Evolutionary conservation across 2,329 filamentous ascomycete genomes (phyloP), one percentile per base, ranked within the genome.

Genomic region (Aspergillus terreus): DNA sequence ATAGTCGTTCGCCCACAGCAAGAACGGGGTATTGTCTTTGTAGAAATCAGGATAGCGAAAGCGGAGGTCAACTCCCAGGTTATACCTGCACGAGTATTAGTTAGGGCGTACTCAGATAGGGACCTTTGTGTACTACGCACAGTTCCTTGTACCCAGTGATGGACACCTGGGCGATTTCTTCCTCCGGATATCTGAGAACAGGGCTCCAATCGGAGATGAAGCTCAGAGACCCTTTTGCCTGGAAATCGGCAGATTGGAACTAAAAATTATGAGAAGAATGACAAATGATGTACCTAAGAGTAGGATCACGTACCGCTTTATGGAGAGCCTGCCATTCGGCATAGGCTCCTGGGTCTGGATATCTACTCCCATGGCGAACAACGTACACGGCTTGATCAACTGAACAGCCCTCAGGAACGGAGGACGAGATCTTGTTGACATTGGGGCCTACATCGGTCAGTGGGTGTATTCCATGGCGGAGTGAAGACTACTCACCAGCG

Each of bases 1-100:
- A 64, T 87, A 87, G 58, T 83, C 80, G 63, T 87, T 88, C 15
- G 82, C 78, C 82, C 82, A 88, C 6, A 84, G 78, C 7, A 78
- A 72, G 58, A 86, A 85, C 1, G 72, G 70, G 0, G 68, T 71
- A 49, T 75, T 73, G 52, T 77, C 71, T 23, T 70, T 61, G 54
- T 78, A 78, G 15, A 86, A 73, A 35, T 78, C 65, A 0, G 76
- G 73, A 35, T 60, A 58, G 10, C 56, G 51, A 33, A 58, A 57
- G 12, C 58, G 56, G 12, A 60, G 43, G 19, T 55, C 49, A 12
- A 49, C 53, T 4, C 58, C 58, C 4, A 60, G 51, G 19, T 60
- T 50, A 30, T 56, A 59, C 77, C 79, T 58, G 36, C 6, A 52
- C 21, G 25, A 41, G 33, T 17, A 38, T 52, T 6, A 47, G 38